Base-by-base conservation (phyloP, 495 filamentous ascomycete species). In the Penicillium atrosanguineum region DNA sequence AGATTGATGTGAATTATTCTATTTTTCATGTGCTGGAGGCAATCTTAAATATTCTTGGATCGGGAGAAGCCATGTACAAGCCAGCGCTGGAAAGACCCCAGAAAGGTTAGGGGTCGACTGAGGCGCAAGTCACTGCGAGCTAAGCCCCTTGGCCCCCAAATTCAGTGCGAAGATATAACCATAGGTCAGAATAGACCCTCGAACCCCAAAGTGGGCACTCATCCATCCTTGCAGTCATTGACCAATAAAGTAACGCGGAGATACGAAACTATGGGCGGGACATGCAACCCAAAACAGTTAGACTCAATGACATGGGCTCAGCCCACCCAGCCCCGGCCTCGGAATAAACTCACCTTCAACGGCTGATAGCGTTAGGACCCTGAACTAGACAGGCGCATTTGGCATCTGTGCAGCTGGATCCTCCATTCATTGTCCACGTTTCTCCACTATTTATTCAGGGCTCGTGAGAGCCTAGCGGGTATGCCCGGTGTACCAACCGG, bases 401-500 rank as follows among this genome's bases (percentile, higher is more conserved):
- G 16, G 42, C 21, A 38, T 26, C 12, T 21, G 9, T 14, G 16
- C 38, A 31, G 2, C 2, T 41, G 6, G 37, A 23, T 23, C 23
- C 5, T 39, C 37, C 15, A n/a, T n/a, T 3, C 37, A 2, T 16
- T 29, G 23, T 36, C 38, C 51, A 16, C 19, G 4, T 34, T 48
- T 29, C 38, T 46, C 25, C 29, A 45, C 48, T 18, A 21, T 34
- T 11, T 21, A 25, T 15, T 43, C 36, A 46, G 48, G 54, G 40
- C 50, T 37, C 5, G 36, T 38, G 39, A 48, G 31, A 36, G 19
- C 43, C 56, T 37, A 36, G 12, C 25, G 25, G 18, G 28, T 28
- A 82, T 82, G 79, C 77, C 78, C 0, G 78, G 79, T 7, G 78
- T 81, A 14, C 75, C 75, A 9, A 69, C 72, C 6, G 70, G 75